These are phyloP conservation scores for Xerocomus amazonicus DNA, from an alignment of 1,284 basidiomycete genomes.

Conservation along the genomic window DNA sequence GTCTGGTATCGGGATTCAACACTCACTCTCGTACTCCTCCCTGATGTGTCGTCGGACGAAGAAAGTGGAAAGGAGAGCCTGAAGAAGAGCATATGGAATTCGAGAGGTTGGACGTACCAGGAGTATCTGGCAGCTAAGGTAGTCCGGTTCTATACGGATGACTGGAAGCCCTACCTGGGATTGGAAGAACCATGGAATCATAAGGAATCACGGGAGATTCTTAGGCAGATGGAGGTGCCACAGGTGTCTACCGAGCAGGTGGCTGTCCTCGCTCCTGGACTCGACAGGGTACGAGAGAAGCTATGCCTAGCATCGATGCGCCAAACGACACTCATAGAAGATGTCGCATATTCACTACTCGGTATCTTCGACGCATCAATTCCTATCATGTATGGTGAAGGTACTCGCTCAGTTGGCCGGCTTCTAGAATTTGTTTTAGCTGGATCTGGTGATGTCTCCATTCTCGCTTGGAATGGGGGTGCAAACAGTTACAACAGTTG, in stretches of 20 bases:
- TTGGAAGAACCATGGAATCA: no score
- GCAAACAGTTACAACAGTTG: slow-evolving; percentile 7
- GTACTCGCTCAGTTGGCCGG: slow-evolving; percentile 8
- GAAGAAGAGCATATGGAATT: no score
- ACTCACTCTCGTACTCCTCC: background rate
- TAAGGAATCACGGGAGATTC: no score
- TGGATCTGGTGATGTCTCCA: slow-evolving; percentile 6
- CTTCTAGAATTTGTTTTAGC: slow-evolving; percentile 9
- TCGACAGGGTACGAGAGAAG: background rate
- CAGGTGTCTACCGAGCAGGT: background rate
- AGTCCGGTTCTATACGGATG: no score
- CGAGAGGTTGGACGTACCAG: no score
- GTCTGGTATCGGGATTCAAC: no score
- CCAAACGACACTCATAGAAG: background rate
- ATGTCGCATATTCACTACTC: background rate
- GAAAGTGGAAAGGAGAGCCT: no score
- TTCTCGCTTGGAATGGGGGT: slow-evolving; percentile 10
- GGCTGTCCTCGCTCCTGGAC: background rate
- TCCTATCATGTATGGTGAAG: background rate
- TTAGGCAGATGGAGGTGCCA: background rate
- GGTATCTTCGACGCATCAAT: no score
- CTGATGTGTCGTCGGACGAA: background rate
- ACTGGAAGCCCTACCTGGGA: no score
- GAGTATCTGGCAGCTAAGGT: no score
- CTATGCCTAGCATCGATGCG: background rate